A percentile compares a stretch with the other conserved stretches of the same genome.
These are phyloP conservation scores for Glycine latifolia DNA, from an alignment of 306 rosid species.

Conservation along the genomic window DNA sequence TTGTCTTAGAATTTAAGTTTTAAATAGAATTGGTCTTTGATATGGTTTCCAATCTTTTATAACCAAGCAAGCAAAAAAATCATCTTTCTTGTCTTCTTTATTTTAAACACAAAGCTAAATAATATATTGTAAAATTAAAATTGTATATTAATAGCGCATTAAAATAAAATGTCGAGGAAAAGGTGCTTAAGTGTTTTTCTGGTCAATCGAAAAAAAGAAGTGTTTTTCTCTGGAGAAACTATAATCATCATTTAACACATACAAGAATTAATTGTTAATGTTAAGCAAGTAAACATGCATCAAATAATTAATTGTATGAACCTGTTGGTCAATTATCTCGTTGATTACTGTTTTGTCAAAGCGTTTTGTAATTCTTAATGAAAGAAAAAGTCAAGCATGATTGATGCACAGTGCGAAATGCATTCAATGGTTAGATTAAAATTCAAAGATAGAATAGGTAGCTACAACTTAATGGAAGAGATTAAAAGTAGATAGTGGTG, in stretches of 20 bases:
- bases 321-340: not conserved
- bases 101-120: not conserved
- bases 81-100: not conserved
- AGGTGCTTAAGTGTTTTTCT: not conserved
- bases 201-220: too few relatives aligned
- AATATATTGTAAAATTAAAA: too few relatives aligned
- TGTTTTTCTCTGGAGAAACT: not conserved
- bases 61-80: not conserved
- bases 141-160: not conserved
- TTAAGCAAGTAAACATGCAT: not conserved
- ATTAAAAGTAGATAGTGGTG: conserved; percentile 14
- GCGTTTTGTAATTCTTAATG: not conserved
- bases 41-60: not conserved
- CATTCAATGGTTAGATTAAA: not conserved
- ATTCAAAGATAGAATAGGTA: not conserved
- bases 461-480: conserved; percentile 27
- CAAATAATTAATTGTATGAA: not conserved
- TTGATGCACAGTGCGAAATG: not conserved
- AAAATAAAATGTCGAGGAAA: not conserved
- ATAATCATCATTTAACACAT: not conserved
- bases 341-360: not conserved
- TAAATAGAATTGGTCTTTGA: not conserved
- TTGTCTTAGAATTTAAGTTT: not conserved
- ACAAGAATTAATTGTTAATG: not conserved
- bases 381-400: not conserved